These are phyloP conservation scores for Aegilops tauschii DNA, from an alignment of 176 grass and related monocot species.

Conservation along the genomic window DNA sequence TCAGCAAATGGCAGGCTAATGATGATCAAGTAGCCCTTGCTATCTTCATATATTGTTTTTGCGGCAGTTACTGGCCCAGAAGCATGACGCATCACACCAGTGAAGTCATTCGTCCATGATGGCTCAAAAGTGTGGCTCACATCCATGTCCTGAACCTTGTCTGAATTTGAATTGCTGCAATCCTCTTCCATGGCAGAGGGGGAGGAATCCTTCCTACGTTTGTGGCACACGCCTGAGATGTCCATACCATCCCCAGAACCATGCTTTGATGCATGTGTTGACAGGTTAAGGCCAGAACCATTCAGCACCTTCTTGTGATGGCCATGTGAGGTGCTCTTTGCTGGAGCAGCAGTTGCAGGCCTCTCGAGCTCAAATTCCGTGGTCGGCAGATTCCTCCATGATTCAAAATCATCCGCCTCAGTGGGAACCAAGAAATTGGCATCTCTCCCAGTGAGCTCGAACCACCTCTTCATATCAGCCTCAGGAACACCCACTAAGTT, in stretches of 20 bases:
- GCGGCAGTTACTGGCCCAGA: slow-evolving; percentile 81
- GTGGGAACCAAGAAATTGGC: slow-evolving; percentile 60
- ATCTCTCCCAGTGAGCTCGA: slow-evolving; percentile 81
- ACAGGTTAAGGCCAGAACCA: slow-evolving; percentile 67
- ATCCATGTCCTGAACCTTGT: slow-evolving; percentile 63
- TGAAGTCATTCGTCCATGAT: slow-evolving; percentile 78
- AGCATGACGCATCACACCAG: slow-evolving; percentile 80
- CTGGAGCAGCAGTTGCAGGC: slow-evolving; percentile 17
- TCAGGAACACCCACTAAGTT: slow-evolving; percentile 62
- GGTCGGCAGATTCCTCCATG: slow-evolving; percentile 80
- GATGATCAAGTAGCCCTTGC: slow-evolving; percentile 85
- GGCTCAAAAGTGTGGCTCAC: slow-evolving; percentile 46
- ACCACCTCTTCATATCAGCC: slow-evolving; percentile 77
- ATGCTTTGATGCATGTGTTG: slow-evolving; percentile 63
- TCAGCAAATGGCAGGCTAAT: slow-evolving; percentile 84
- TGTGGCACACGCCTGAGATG: slow-evolving; percentile 39
- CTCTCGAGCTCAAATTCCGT: slow-evolving; percentile 89
- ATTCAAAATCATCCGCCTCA: slow-evolving; percentile 74
- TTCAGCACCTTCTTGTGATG: slow-evolving; percentile 72
- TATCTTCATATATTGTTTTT: slow-evolving; percentile 93
- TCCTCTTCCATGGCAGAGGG: slow-evolving; percentile 75
- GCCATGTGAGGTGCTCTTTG: slow-evolving; percentile 42
- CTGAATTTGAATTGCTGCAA: slow-evolving; percentile 67
- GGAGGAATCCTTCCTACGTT: slow-evolving; percentile 71
- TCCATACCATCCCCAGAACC: slow-evolving; percentile 52